Base-by-base conservation (phyloP, 352 stramenopile genomes). In the Phytophthora podocarpi region DNA sequence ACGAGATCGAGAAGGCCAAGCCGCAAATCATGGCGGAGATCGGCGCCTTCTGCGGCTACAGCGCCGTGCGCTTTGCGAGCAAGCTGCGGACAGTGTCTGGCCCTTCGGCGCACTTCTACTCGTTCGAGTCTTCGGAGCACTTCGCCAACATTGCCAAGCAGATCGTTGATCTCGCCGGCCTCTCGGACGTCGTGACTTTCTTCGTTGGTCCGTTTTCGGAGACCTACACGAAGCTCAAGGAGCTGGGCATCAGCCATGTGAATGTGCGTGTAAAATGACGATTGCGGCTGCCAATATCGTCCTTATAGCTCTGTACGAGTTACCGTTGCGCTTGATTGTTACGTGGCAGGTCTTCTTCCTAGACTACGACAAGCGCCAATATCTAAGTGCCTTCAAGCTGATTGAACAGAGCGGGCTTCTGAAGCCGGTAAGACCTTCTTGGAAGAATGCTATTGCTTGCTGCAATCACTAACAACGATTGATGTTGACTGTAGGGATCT, bases 1-100 rank as follows among this genome's bases (percentile, higher is more conserved):
- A 32, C 12, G 59, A 77, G 49, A 67, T 77, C 32, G 49, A 45
- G 30, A 59, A 56, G 45, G 50, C 46, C 64, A 70, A 64, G 30
- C 57, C 67, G n/a, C 55, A 64, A 30, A 50, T 85, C 10, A 80
- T 85, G 75, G 70, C 49, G 15, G 72, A 85, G 50, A 57, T 85
- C 12, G 75, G 75, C 23, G 65, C 55, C n/a, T 81, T 76, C 56
- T 67, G 34, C 34, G 75, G 72, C 32, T 85, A 85, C 59, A 81
- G 62, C 30, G 75, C 75, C 7, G 69, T 80, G 50, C 72, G 69
- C n/a, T 82, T 85, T 24, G 69, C 65, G 0, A 72, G 32, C 30
- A 62, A 70, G 21, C 31, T 71, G 26, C 69, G 48, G 0, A 40
- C 67, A 2, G 50, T 67, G 2, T 65, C 35, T 0, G 70, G 59